A percentile compares a stretch with the other conserved stretches of the same genome.
Evolutionary conservation across 257 asterid species (phyloP).

Genomic region (Hygrophila difformis): DNA sequence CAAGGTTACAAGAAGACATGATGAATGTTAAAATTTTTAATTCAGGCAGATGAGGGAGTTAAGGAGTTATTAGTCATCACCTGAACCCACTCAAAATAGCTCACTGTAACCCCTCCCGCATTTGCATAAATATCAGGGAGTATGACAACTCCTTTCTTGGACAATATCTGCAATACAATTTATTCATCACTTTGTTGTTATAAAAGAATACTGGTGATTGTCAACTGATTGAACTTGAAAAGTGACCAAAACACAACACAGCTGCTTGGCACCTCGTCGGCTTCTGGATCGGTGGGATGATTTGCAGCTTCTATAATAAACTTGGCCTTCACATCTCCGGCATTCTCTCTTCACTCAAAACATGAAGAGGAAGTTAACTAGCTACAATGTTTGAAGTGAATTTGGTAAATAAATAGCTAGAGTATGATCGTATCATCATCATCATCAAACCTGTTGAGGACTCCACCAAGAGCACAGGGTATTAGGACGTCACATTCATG

Average conservation of each 20-base stretch:
- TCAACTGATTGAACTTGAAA: too few relatives aligned
- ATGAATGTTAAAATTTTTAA: too few relatives aligned
- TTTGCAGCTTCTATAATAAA: constrained; percentile 74
- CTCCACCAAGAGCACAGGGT: constrained; percentile 84
- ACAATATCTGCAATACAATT: constrained; percentile 45
- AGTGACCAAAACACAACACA: too few relatives aligned
- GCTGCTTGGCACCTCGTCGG: constrained; percentile 59
- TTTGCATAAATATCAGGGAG: constrained; percentile 79
- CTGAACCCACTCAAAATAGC: constrained; percentile 90
- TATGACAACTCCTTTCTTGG: constrained; percentile 55
- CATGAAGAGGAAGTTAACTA: neutral
- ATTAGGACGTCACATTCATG: constrained; percentile 72
- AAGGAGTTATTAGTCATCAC: constrained; percentile 18
- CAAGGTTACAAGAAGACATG: too few relatives aligned
- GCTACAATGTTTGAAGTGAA: too few relatives aligned
- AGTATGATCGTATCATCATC: too few relatives aligned
- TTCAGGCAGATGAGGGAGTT: neutral
- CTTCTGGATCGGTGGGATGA: constrained; percentile 79
- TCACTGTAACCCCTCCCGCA: constrained; percentile 78
- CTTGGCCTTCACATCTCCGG: constrained; percentile 47
- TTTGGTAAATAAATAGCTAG: too few relatives aligned
- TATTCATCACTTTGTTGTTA: too few relatives aligned
- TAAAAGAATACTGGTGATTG: too few relatives aligned
- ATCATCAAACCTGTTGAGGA: constrained; percentile 58
- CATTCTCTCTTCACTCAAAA: constrained; percentile 48